Evolutionary conservation across 2,329 filamentous ascomycete species (phyloP).

Genomic region (Lithohypha guttulata): DNA sequence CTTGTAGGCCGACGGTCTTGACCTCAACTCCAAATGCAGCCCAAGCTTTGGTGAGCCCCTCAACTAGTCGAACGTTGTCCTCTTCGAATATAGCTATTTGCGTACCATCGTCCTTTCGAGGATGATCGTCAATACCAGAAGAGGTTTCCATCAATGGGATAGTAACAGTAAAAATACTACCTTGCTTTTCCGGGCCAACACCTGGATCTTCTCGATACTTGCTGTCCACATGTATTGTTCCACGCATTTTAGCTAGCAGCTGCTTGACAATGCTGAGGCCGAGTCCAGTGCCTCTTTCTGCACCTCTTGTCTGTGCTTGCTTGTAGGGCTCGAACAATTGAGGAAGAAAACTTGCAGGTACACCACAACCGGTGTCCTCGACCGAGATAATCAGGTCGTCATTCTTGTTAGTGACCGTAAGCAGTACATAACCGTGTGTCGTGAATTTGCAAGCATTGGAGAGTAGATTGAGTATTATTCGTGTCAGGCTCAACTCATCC

Average conservation of each 20-base stretch:
- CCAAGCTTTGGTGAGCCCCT: slow-evolving; percentile 23
- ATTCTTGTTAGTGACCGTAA: slow-evolving; percentile 14
- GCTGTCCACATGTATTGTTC: slow-evolving; percentile 25
- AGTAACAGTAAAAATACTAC: slow-evolving; percentile 18
- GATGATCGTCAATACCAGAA: not conserved
- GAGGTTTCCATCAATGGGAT: slow-evolving; percentile 11
- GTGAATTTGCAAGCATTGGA: slow-evolving; percentile 29
- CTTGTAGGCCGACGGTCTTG: slow-evolving; percentile 13
- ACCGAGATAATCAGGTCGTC: slow-evolving; percentile 20
- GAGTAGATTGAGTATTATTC: slow-evolving; percentile 29
- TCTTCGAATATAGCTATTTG: slow-evolving; percentile 16
- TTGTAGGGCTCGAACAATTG: slow-evolving; percentile 22
- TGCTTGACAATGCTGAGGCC: slow-evolving; percentile 26
- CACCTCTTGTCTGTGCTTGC: slow-evolving; percentile 25
- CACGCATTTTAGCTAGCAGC: slow-evolving; percentile 24
- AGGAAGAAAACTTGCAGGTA: slow-evolving; percentile 21
- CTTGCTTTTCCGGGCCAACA: slow-evolving; percentile 13
- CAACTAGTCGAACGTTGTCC: slow-evolving; percentile 13
- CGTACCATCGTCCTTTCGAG: not conserved
- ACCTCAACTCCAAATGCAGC: slow-evolving; percentile 19
- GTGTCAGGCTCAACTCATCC: slow-evolving; percentile 28
- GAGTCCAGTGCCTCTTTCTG: slow-evolving; percentile 24
- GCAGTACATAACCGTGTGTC: slow-evolving; percentile 20
- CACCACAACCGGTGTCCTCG: slow-evolving; percentile 24
- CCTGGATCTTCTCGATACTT: slow-evolving; percentile 15